phyloP scores from a whole-genome alignment of 2,329 filamentous ascomycete species.

The Fusarium napiforme region DNA sequence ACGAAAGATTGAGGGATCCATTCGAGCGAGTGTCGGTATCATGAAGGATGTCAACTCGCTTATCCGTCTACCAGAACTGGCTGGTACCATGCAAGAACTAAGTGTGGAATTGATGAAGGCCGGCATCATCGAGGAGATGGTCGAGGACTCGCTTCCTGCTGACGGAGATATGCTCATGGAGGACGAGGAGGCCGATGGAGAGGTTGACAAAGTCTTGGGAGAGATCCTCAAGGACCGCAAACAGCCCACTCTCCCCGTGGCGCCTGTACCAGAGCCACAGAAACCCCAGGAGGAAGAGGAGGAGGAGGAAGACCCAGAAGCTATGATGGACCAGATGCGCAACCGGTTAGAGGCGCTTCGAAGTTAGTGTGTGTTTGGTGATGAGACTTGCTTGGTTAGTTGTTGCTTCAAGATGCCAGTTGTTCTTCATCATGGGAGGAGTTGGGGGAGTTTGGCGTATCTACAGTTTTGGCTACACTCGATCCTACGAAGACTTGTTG shows the following conservation, averaged over 20 bases:
- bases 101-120: slow-evolving; percentile 90
- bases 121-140: slow-evolving; percentile 98
- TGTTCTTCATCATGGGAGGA: slow-evolving; percentile 32
- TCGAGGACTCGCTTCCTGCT: slow-evolving; percentile 84
- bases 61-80: slow-evolving; percentile 85
- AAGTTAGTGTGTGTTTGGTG: slow-evolving; percentile 64
- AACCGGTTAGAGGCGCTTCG: slow-evolving; percentile 89
- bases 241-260: slow-evolving; percentile 66
- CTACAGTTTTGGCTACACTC: slow-evolving; percentile 29
- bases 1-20: slow-evolving; percentile 93
- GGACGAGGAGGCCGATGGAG: slow-evolving; percentile 78
- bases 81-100: slow-evolving; percentile 88
- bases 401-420: slow-evolving; percentile 12
- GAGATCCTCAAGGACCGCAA: slow-evolving; percentile 89
- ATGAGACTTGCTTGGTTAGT: neutral
- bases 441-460: slow-evolving; percentile 38
- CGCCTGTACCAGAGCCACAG: slow-evolving; percentile 66
- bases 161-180: slow-evolving; percentile 78
- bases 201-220: slow-evolving; percentile 92
- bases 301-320: slow-evolving; percentile 84
- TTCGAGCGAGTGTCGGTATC: slow-evolving; percentile 85
- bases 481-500: slow-evolving; percentile 15
- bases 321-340: slow-evolving; percentile 93
- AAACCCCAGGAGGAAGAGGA: slow-evolving; percentile 63
- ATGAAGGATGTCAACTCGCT: slow-evolving; percentile 97